These are phyloP conservation scores for Eutrema yunnanense DNA, from an alignment of 345 rosid genomes.

Conservation along the genomic window DNA sequence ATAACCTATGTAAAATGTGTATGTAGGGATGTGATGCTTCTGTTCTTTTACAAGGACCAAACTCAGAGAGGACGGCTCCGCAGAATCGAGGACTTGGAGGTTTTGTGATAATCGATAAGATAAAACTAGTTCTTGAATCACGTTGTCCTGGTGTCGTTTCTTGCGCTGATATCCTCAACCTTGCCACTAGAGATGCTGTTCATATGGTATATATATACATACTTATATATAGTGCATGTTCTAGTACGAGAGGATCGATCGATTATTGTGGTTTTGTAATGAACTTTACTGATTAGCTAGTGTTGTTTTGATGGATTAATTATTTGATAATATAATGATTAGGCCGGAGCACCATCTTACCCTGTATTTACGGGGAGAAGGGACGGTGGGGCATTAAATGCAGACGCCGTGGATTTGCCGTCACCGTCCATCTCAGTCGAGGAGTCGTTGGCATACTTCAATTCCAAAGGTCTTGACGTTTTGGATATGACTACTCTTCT, in stretches of 20 bases:
- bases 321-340: conserved; percentile 2
- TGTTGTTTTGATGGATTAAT: background rate
- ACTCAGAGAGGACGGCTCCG: conserved; percentile 63
- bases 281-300: background rate
- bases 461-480: conserved; percentile 46
- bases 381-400: conserved; percentile 43
- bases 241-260: background rate
- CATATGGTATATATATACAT: conserved; percentile 39
- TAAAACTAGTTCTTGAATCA: conserved; percentile 57
- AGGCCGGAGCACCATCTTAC: conserved; percentile 70
- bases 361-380: conserved; percentile 58
- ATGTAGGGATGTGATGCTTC: conserved; percentile 80
- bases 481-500: conserved; percentile 64
- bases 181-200: conserved; percentile 85
- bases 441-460: conserved; percentile 43
- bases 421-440: conserved; percentile 44
- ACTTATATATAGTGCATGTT: background rate
- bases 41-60: conserved; percentile 53
- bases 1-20: background rate
- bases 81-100: conserved; percentile 72
- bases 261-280: background rate
- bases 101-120: conserved; percentile 56
- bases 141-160: conserved; percentile 78
- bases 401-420: conserved; percentile 47
- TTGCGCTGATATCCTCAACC: conserved; percentile 82